These are phyloP conservation scores for Ogataea nitratoaversa DNA, from an alignment of 805 yeast species.

Conservation along the genomic window DNA sequence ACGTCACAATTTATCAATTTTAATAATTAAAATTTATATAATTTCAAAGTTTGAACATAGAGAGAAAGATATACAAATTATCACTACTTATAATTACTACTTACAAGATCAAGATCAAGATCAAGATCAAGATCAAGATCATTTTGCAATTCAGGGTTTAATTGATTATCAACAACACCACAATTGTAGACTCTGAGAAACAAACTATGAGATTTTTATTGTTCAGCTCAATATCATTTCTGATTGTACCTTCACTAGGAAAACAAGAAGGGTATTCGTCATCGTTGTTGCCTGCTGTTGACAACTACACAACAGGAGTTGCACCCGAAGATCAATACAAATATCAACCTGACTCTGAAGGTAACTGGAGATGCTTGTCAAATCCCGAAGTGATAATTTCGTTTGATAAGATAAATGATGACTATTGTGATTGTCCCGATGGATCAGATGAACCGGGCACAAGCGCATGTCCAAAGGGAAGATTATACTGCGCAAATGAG, in stretches of 20 bases:
- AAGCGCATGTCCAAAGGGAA: constrained; percentile 57
- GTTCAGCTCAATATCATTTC: not conserved
- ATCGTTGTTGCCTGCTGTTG: no score
- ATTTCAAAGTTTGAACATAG: no score
- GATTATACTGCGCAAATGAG: constrained; percentile 72
- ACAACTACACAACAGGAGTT: constrained; percentile 31
- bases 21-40: no score
- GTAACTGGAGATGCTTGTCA: constrained; percentile 65
- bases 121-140: no score
- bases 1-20: no score
- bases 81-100: no score
- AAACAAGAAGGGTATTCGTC: not conserved
- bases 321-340: constrained; percentile 35
- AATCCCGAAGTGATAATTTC: constrained; percentile 63
- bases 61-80: no score
- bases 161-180: no score
- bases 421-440: constrained; percentile 95
- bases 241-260: not conserved
- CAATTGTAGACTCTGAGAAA: no score
- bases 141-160: no score
- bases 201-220: no score
- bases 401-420: constrained; percentile 70
- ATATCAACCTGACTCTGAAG: constrained; percentile 48
- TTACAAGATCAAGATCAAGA: no score
- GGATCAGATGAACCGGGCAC: constrained; percentile 98